These are phyloP conservation scores for Dothistroma pini DNA, from an alignment of 2,329 filamentous ascomycete genomes.

Conservation along the genomic window DNA sequence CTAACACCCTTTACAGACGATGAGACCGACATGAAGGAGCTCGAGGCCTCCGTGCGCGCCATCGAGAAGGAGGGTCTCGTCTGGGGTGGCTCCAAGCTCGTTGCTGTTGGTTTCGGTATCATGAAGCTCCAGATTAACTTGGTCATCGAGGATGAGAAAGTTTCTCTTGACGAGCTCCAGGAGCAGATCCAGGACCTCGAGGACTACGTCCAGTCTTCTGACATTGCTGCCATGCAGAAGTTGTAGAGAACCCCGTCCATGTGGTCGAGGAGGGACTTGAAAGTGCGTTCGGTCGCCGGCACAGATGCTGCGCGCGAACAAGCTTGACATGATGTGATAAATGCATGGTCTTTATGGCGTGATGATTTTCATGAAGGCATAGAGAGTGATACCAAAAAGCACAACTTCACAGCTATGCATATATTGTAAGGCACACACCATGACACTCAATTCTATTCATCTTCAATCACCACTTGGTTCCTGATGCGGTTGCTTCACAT, in stretches of 20 bases:
- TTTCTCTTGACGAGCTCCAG: slow-evolving; percentile 83
- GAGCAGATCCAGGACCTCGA: slow-evolving; percentile 81
- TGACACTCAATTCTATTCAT: not conserved
- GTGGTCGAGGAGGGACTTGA: slow-evolving; percentile 6
- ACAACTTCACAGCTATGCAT: slow-evolving; percentile 5
- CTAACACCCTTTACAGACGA: slow-evolving; percentile 41
- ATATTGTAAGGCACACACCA: not conserved
- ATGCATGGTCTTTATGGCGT: slow-evolving; percentile 16
- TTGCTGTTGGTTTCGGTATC: slow-evolving; percentile 93
- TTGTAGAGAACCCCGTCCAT: slow-evolving; percentile 55
- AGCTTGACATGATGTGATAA: slow-evolving; percentile 4
- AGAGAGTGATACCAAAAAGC: slow-evolving; percentile 20
- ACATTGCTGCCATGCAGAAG: slow-evolving; percentile 90
- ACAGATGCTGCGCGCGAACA: slow-evolving; percentile 1
- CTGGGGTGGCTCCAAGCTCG: slow-evolving; percentile 89
- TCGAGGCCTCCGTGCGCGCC: slow-evolving; percentile 74
- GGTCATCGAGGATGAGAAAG: slow-evolving; percentile 95
- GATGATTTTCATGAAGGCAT: slow-evolving; percentile 19
- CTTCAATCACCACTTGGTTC: not conserved
- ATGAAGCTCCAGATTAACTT: slow-evolving; percentile 99
- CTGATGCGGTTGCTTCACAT: not conserved
- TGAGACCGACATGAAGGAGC: slow-evolving; percentile 82
- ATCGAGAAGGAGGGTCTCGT: slow-evolving; percentile 93
- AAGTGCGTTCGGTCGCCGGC: not conserved
- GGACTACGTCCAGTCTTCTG: slow-evolving; percentile 93